Conservation (phyloP, 768 basidiomycete genomes). For the Leccinum arenicola region DNA sequence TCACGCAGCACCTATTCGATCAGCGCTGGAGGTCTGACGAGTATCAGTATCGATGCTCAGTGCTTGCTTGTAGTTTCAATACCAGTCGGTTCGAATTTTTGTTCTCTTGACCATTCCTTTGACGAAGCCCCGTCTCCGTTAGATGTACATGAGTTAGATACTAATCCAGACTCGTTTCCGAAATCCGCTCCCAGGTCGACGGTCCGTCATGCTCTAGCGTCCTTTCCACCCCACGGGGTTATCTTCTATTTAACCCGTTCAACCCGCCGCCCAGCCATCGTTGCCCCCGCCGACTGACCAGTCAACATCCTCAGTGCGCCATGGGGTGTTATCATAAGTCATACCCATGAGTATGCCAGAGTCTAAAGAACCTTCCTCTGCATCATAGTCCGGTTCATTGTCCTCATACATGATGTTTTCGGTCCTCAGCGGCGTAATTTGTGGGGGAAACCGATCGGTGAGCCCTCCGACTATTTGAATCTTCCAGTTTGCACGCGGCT, state of each 20-base stretch:
- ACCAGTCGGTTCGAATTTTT: constrained; percentile 18
- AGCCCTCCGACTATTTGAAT: constrained; percentile 27
- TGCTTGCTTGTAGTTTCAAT: constrained; percentile 13
- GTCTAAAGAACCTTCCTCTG: constrained; percentile 25
- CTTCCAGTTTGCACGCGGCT: constrained; percentile 28
- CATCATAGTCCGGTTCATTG: constrained; percentile 18
- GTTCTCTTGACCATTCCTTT: background rate
- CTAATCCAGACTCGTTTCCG: constrained; percentile 16
- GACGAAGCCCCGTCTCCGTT: constrained; percentile 10
- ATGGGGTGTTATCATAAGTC: constrained; percentile 2
- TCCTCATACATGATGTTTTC: constrained; percentile 18
- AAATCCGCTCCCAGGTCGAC: constrained; percentile 1
- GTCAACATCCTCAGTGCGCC: constrained; percentile 4
- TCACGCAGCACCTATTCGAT: constrained; percentile 18
- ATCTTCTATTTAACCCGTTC: background rate
- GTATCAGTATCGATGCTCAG: background rate
- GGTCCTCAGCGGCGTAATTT: constrained; percentile 8
- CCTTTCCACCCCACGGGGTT: background rate
- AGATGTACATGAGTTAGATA: constrained; percentile 26
- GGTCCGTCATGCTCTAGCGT: background rate
- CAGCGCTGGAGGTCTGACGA: constrained; percentile 18
- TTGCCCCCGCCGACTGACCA: constrained; percentile 7
- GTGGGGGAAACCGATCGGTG: constrained; percentile 4
- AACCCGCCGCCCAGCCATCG: constrained; percentile 8
- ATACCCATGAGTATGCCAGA: constrained; percentile 25